Evolutionary conservation across 192 early-diverging fungal species (phyloP).

Genomic region (Coemansia sp.): DNA sequence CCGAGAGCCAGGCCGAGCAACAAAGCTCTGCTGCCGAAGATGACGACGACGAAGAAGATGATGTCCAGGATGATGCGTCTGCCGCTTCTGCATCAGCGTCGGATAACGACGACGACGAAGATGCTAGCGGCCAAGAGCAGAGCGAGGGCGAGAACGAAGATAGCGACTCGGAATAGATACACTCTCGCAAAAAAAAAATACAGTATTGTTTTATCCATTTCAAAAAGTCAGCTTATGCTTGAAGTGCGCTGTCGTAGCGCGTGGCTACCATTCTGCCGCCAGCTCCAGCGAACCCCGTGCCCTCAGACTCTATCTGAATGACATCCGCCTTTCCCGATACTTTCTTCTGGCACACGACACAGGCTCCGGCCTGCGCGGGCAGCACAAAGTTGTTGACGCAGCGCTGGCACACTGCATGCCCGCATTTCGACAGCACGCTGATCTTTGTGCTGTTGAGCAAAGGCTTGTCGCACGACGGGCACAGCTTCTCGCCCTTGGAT

Average conservation of each 20-base stretch:
- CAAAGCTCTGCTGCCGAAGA: neutral
- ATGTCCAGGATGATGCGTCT: neutral
- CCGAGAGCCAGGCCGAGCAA: constrained; percentile 9
- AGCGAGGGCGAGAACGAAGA: neutral
- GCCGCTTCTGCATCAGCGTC: neutral
- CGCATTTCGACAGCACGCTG: constrained; percentile 37
- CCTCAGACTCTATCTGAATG: constrained; percentile 33
- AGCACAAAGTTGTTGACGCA: constrained; percentile 49
- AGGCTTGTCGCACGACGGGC: constrained; percentile 47
- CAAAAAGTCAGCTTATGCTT: constrained; percentile 23
- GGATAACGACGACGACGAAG: neutral
- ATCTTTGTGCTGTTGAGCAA: constrained; percentile 42
- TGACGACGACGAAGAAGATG: neutral
- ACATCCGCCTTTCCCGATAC: constrained; percentile 4
- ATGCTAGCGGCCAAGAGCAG: constrained; percentile 1
- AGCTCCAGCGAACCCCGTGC: constrained; percentile 45
- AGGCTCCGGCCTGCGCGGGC: neutral
- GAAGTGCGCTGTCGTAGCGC: constrained; percentile 40
- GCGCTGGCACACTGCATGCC: constrained; percentile 48
- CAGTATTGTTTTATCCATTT: neutral
- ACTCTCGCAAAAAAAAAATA: constrained; percentile 5
- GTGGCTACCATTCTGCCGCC: constrained; percentile 51
- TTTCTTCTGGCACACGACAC: constrained; percentile 48
- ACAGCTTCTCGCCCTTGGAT: constrained; percentile 33
- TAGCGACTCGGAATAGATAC: neutral